Percentiles rank a stretch among this genome's conserved stretches.
These are phyloP conservation scores for Wickerhamiella cacticola DNA, from an alignment of 805 yeast species.

Conservation along the genomic window DNA sequence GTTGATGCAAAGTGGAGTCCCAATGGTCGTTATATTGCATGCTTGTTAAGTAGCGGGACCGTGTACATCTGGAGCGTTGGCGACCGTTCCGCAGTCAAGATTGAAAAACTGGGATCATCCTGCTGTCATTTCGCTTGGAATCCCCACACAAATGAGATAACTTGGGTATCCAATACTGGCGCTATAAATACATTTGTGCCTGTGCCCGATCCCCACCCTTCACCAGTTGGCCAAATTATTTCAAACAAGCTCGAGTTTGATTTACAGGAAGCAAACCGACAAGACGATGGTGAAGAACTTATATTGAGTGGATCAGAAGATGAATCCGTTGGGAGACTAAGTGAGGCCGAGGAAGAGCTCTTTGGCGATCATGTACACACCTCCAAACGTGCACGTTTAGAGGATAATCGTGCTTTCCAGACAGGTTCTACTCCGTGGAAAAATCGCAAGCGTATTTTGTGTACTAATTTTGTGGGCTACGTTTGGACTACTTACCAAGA, in stretches of 20 bases:
- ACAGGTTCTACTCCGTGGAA: slow-evolving; percentile 84
- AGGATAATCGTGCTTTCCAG: slow-evolving; percentile 40
- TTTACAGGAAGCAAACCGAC: slow-evolving; percentile 24
- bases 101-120: slow-evolving; percentile 18
- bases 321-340: slow-evolving; percentile 17
- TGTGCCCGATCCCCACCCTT: slow-evolving; percentile 18
- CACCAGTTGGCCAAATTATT: slow-evolving; percentile 23
- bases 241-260: background rate
- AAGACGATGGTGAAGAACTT: slow-evolving; percentile 47
- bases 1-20: slow-evolving; percentile 51
- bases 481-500: slow-evolving; percentile 63
- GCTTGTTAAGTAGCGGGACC: slow-evolving; percentile 40
- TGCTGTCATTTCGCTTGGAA: slow-evolving; percentile 31
- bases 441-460: slow-evolving; percentile 56
- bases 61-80: slow-evolving; percentile 48
- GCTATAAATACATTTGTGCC: slow-evolving; percentile 21
- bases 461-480: slow-evolving; percentile 72
- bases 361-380: too few species aligned
- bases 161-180: slow-evolving; percentile 28
- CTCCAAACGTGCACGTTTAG: slow-evolving; percentile 13
- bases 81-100: slow-evolving; percentile 29
- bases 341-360: too few species aligned
- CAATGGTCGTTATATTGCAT: slow-evolving; percentile 48
- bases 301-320: slow-evolving; percentile 31
- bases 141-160: slow-evolving; percentile 27